Evolutionary conservation across 2,329 filamentous ascomycete genomes (phyloP).

Genomic region (Cephalotrichum gorgonifer): DNA sequence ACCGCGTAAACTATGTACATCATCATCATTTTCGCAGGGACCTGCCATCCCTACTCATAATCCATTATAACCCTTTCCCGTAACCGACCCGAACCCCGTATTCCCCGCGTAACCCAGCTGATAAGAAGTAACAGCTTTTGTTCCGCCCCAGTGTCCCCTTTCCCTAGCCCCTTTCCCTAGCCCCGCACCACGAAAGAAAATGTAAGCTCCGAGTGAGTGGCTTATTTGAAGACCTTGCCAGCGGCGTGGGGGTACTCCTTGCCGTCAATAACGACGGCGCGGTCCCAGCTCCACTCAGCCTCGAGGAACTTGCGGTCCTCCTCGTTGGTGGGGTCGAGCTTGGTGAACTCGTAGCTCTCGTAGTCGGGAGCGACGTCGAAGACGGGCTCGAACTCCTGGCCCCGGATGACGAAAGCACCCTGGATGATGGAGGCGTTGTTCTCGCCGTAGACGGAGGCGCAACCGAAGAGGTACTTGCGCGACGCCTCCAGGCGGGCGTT

Average conservation of each 20-base stretch:
- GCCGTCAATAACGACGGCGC: slow-evolving; percentile 66
- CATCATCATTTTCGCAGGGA: slow-evolving; percentile 6
- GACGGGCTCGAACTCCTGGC: slow-evolving; percentile 73
- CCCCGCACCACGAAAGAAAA: neutral
- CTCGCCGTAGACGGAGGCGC: slow-evolving; percentile 76
- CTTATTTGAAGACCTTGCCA: slow-evolving; percentile 99
- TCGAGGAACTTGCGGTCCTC: slow-evolving; percentile 82
- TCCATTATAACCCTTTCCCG: slow-evolving; percentile 17
- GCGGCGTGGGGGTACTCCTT: slow-evolving; percentile 84
- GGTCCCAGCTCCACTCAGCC: slow-evolving; percentile 87
- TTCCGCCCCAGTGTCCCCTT: slow-evolving; percentile 19
- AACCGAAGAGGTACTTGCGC: slow-evolving; percentile 96
- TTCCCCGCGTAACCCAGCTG: neutral
- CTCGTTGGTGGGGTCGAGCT: slow-evolving; percentile 80
- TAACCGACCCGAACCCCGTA: neutral
- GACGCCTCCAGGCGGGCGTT: slow-evolving; percentile 93
- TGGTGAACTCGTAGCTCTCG: slow-evolving; percentile 93
- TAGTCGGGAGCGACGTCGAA: slow-evolving; percentile 96
- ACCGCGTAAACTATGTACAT: slow-evolving; percentile 11
- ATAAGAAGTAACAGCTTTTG: too few relatives aligned
- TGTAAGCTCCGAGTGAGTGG: neutral
- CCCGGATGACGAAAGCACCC: slow-evolving; percentile 91
- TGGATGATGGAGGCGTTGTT: slow-evolving; percentile 84
- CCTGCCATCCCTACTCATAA: slow-evolving; percentile 12
- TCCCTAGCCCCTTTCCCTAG: slow-evolving; percentile 8